Evolutionary conservation across 164 flowering plant species (phyloP).

Genomic region (Umbilicus rupestris): DNA sequence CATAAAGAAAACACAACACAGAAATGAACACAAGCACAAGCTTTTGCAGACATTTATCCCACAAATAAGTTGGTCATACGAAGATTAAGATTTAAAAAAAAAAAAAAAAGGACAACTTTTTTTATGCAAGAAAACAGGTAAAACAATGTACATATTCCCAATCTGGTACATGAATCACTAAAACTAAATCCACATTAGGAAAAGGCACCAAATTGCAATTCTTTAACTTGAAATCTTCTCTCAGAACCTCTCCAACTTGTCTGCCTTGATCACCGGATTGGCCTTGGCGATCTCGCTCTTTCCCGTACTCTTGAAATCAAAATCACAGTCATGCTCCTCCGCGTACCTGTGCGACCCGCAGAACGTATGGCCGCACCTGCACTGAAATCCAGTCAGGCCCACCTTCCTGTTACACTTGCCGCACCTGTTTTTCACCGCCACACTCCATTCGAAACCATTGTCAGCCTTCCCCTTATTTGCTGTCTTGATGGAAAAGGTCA

Average conservation of each 20-base stretch:
- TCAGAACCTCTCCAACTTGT: conserved; percentile 32
- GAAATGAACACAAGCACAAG: too few relatives aligned
- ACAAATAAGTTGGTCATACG: too few relatives aligned
- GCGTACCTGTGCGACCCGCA: conserved; percentile 53
- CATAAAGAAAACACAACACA: too few relatives aligned
- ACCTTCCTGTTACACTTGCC: conserved; percentile 33
- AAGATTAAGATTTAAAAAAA: too few relatives aligned
- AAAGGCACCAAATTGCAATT: too few relatives aligned
- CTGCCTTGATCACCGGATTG: conserved; percentile 39
- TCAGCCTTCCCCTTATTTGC: background rate
- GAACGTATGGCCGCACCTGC: conserved; percentile 40
- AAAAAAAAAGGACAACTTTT: too few relatives aligned
- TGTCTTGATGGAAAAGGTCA: background rate
- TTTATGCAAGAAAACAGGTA: too few relatives aligned
- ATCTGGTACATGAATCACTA: too few relatives aligned
- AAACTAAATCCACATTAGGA: too few relatives aligned
- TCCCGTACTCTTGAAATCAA: conserved; percentile 35
- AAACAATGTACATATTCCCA: too few relatives aligned
- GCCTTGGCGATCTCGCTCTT: conserved; percentile 34
- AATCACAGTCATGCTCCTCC: conserved; percentile 40
- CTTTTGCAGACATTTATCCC: too few relatives aligned
- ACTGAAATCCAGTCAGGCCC: conserved; percentile 44
- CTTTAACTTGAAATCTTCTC: too few relatives aligned
- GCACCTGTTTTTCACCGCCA: conserved; percentile 23
- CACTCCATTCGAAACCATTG: background rate